Conservation (phyloP, 305 asterid species). For the Fraxinus velutina region DNA sequence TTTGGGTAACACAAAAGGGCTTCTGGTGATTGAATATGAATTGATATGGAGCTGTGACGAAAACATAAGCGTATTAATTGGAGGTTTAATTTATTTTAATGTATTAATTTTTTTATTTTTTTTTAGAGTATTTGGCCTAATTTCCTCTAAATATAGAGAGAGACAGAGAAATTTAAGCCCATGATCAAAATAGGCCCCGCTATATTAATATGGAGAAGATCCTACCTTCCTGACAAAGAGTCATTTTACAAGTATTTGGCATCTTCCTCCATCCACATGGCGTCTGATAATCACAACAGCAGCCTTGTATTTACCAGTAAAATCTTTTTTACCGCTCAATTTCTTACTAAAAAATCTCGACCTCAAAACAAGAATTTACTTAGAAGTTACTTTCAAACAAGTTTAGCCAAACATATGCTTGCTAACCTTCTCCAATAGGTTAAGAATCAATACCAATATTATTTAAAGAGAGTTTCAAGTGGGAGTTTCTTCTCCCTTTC, state of each 20-base stretch:
- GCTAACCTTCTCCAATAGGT: slow-evolving; percentile 25
- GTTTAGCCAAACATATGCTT: neutral
- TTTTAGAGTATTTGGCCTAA: too few species aligned
- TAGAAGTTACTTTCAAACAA: neutral
- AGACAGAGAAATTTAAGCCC: too few species aligned
- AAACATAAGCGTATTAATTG: too few species aligned
- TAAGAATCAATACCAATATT: slow-evolving; percentile 42
- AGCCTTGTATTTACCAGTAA: neutral
- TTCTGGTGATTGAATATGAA: too few species aligned
- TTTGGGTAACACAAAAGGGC: too few species aligned
- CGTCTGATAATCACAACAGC: slow-evolving; percentile 29
- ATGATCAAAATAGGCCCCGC: too few species aligned
- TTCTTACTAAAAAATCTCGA: neutral
- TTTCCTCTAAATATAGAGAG: too few species aligned
- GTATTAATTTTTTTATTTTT: too few species aligned
- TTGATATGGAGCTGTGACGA: too few species aligned
- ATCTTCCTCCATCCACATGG: slow-evolving; percentile 66
- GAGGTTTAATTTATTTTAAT: too few species aligned
- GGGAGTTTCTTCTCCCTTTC: slow-evolving; percentile 44
- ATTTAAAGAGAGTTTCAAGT: slow-evolving; percentile 11
- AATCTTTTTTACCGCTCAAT: slow-evolving; percentile 10
- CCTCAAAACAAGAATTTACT: neutral
- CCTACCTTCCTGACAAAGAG: slow-evolving; percentile 33
- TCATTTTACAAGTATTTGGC: slow-evolving; percentile 47
- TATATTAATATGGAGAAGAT: slow-evolving; percentile 20